Evolutionary conservation across 495 filamentous ascomycete species (phyloP).

Genomic region (Apiosordaria backusii): DNA sequence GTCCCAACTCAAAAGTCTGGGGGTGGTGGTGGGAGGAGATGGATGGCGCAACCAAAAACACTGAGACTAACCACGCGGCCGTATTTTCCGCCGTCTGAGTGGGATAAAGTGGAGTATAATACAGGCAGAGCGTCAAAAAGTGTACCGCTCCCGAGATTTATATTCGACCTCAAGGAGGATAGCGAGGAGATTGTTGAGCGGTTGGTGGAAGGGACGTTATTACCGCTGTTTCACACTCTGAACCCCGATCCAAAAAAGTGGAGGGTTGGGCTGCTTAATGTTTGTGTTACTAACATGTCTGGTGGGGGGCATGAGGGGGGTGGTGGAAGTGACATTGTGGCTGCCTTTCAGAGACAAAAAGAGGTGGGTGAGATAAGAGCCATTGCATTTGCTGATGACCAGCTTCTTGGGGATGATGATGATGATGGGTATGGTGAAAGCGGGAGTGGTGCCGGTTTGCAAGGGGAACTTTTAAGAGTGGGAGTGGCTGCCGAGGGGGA

Average conservation of each 20-base stretch:
- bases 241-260: slow-evolving; percentile 46
- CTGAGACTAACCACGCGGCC: slow-evolving; percentile 73
- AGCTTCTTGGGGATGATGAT: too few species aligned
- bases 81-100: slow-evolving; percentile 40
- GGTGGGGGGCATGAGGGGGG: slow-evolving; percentile 47
- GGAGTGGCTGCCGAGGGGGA: too few species aligned
- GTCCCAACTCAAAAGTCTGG: background rate
- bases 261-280: slow-evolving; percentile 78
- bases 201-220: slow-evolving; percentile 62
- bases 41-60: slow-evolving; percentile 51
- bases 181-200: slow-evolving; percentile 58
- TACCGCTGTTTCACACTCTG: slow-evolving; percentile 56
- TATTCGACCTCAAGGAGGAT: slow-evolving; percentile 59
- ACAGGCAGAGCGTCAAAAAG: slow-evolving; percentile 64
- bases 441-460: too few species aligned
- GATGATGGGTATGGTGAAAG: background rate
- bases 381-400: background rate
- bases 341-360: background rate
- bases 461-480: too few species aligned
- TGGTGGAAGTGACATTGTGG: slow-evolving; percentile 29
- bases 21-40: slow-evolving; percentile 18
- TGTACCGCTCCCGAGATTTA: slow-evolving; percentile 64
- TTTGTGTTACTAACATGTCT: slow-evolving; percentile 83
- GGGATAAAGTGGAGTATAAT: slow-evolving; percentile 20
- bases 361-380: background rate